phyloP scores from a whole-genome alignment of 2,329 filamentous ascomycete species.

The Xylariales sp. region DNA sequence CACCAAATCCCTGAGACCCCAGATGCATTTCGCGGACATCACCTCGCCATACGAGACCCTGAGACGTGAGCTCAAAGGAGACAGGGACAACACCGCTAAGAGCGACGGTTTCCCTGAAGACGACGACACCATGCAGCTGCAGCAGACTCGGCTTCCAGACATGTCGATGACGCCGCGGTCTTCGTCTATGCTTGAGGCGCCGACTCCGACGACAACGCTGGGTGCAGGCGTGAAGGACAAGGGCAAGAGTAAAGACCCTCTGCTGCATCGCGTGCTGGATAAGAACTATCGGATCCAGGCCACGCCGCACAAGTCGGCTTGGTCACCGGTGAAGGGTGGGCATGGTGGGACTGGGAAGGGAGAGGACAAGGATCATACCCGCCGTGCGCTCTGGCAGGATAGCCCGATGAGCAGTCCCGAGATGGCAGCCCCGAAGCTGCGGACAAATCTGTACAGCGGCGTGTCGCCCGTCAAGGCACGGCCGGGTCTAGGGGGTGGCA shows the following conservation, averaged over 20 bases:
- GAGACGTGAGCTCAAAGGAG: constrained; percentile 58
- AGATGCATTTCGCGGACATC: constrained; percentile 53
- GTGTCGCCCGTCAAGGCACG: constrained; percentile 59
- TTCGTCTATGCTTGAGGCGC: constrained; percentile 46
- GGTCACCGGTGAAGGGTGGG: constrained; percentile 22
- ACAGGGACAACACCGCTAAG: constrained; percentile 18
- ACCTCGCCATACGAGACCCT: constrained; percentile 74
- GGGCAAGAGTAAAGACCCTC: constrained; percentile 58
- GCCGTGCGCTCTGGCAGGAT: constrained; percentile 42
- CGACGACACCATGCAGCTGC: constrained; percentile 36
- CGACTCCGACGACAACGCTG: constrained; percentile 17
- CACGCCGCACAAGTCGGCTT: constrained; percentile 65
- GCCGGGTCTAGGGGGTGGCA: constrained; percentile 31
- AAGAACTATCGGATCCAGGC: constrained; percentile 93
- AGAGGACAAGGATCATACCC: constrained; percentile 28
- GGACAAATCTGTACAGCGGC: constrained; percentile 70
- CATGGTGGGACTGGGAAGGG: constrained; percentile 19
- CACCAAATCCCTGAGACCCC: constrained; percentile 41
- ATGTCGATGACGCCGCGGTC: constrained; percentile 60
- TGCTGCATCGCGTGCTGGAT: constrained; percentile 88
- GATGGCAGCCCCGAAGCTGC: constrained; percentile 74
- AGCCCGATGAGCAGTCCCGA: constrained; percentile 70
- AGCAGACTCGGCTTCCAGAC: constrained; percentile 53
- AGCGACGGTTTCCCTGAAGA: constrained; percentile 14
- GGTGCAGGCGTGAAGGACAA: constrained; percentile 16